phyloP scores from a whole-genome alignment of 305 asterid genomes.

The Fraxinus xanthoxyloides region DNA sequence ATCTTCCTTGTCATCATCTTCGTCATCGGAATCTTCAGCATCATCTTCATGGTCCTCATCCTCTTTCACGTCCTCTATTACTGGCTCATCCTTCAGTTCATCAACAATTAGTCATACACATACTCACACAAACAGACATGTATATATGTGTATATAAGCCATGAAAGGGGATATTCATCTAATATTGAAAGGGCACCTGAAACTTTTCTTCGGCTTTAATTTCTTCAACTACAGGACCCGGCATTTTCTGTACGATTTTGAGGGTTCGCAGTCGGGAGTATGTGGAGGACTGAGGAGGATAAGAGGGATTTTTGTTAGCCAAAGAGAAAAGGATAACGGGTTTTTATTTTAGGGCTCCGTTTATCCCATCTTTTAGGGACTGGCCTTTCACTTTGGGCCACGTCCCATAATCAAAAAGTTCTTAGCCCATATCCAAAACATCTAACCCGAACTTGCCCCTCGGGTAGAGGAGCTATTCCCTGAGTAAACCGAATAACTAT shows the following conservation, averaged over 20 bases:
- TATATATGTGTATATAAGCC: neutral
- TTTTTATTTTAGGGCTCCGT: conserved; percentile 37
- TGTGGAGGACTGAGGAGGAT: neutral
- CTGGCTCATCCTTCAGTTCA: conserved; percentile 34
- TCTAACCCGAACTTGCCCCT: neutral
- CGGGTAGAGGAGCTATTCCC: no score
- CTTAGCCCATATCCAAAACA: conserved; percentile 7
- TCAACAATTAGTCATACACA: neutral
- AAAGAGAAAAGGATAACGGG: neutral
- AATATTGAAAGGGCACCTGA: conserved; percentile 17
- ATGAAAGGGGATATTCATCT: neutral
- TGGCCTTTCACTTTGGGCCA: neutral
- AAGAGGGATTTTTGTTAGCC: neutral
- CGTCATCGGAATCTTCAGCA: conserved; percentile 71
- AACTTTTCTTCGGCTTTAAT: conserved; percentile 37
- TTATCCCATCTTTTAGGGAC: conserved; percentile 10
- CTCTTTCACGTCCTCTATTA: conserved; percentile 66
- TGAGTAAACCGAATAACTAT: no score
- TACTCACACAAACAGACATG: neutral
- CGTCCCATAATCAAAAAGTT: no score
- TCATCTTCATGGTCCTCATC: conserved; percentile 67
- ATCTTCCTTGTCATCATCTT: conserved; percentile 69
- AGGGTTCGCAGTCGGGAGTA: neutral
- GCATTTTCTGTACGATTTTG: conserved; percentile 31
- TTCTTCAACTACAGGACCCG: conserved; percentile 59